phyloP scores from a whole-genome alignment of 306 rosid species.

The Arachis stenosperma region DNA sequence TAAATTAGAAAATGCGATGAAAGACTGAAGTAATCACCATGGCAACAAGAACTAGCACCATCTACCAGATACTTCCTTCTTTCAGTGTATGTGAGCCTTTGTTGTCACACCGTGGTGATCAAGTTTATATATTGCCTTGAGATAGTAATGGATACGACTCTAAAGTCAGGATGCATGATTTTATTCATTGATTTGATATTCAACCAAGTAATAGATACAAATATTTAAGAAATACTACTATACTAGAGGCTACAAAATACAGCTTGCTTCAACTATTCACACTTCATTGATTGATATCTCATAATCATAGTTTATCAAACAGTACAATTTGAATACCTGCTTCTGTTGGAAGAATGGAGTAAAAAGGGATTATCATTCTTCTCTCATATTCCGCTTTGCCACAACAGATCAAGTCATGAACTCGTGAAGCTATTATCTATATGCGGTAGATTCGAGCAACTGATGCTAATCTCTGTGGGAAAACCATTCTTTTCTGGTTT shows the following conservation, averaged over 20 bases:
- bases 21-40: background rate
- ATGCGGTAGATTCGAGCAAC: conserved; percentile 33
- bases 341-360: background rate
- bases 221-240: conserved; percentile 13
- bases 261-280: conserved; percentile 48
- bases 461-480: background rate
- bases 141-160: conserved; percentile 3
- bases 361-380: background rate
- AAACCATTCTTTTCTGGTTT: conserved; percentile 42
- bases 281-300: conserved; percentile 40
- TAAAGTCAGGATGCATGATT: background rate
- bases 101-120: background rate
- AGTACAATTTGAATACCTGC: background rate
- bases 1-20: background rate
- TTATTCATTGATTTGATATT: background rate
- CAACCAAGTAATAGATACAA: conserved; percentile 27
- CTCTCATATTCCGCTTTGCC: background rate
- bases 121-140: conserved; percentile 7
- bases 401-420: conserved; percentile 23
- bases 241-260: conserved; percentile 33
- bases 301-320: conserved; percentile 28
- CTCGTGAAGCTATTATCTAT: conserved; percentile 18
- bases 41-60: background rate
- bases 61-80: background rate
- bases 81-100: conserved; percentile 3